Evolutionary conservation across 2,329 filamentous ascomycete species (phyloP), one percentile per base, ranked within the genome.

Genomic region (Apiospora koreana): DNA sequence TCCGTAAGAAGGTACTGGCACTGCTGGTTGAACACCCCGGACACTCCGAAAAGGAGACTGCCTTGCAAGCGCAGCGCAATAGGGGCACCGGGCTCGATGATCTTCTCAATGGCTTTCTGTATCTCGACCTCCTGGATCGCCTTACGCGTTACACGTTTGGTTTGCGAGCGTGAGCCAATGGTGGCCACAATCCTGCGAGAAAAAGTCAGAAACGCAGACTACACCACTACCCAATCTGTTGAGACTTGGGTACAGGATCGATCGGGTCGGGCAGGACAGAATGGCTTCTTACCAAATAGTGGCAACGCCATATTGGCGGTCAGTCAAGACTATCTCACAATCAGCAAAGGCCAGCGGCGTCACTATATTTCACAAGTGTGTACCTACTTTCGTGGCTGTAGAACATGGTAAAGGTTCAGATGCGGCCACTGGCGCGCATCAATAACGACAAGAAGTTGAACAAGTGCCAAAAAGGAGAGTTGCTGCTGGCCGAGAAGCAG

Each of bases 321-420:
- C 95, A 3, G 91, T 96, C 69, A 99, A 89, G 71, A 99, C 89
- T 92, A 70, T 46, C 14, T 41, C 58, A 42, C 28, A 25, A 75
- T 83, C 62, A 82, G 77, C 16, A 46, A 25, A 4, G 0, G 38
- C 4, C n/a, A 16, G 23, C 18, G 10, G 21, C 5, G 9, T n/a
- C 8, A 45, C 16, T 12, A 3, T 14, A 3, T 14, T 18, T 4
- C 64, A 66, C 18, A 21, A 28, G 5, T 45, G n/a, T 45, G 31
- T 23, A 82, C 91, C 79, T 85, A 96, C 95, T 94, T 82, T 98
- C 95, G 83, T 97, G 94, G 76, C 93, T 97, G 84, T 97, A 98
- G 80, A 98, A 98, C 95, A 98, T 98, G 75, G 45, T 80, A 77
- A 67, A 23, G 8, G 9, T 54, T 28, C 9, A n/a, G 31, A n/a